Conservation (phyloP, 2,329 filamentous ascomycete genomes). For the Aspergillus sp. region DNA sequence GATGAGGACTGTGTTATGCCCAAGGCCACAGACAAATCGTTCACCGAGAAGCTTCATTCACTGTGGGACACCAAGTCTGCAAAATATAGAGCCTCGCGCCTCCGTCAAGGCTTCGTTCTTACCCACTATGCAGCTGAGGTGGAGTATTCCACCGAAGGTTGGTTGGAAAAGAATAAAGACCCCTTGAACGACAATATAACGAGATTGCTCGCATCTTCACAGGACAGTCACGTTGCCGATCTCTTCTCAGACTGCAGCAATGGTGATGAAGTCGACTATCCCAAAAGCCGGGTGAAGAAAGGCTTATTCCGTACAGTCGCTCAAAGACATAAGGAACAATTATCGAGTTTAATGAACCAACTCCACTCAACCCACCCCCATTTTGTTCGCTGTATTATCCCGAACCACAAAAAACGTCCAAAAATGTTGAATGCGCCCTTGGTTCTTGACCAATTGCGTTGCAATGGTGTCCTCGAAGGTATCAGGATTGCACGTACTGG, state of each 20-base stretch:
- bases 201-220: constrained; percentile 77
- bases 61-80: constrained; percentile 94
- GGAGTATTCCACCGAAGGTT: constrained; percentile 91
- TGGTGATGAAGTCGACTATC: constrained; percentile 64
- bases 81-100: constrained; percentile 86
- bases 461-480: constrained; percentile 98
- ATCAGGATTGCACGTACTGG: constrained; percentile 96
- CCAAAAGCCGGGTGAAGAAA: constrained; percentile 85
- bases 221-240: constrained; percentile 76
- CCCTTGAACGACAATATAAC: constrained; percentile 97
- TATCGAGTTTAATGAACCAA: constrained; percentile 94
- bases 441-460: constrained; percentile 96
- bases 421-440: constrained; percentile 89
- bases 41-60: constrained; percentile 95
- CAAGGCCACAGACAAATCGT: constrained; percentile 94
- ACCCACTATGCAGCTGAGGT: constrained; percentile 98
- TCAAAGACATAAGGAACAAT: constrained; percentile 94
- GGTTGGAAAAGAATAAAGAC: constrained; percentile 99
- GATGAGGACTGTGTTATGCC: constrained; percentile 99
- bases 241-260: constrained; percentile 90
- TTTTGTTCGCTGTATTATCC: constrained; percentile 95
- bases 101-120: constrained; percentile 89
- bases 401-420: constrained; percentile 95
- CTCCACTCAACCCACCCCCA: constrained; percentile 96
- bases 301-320: constrained; percentile 95